Percentiles rank a stretch among this genome's conserved stretches.
Conservation (phyloP, 2,329 filamentous ascomycete species). For the Cadophora luteo-olivacea region DNA sequence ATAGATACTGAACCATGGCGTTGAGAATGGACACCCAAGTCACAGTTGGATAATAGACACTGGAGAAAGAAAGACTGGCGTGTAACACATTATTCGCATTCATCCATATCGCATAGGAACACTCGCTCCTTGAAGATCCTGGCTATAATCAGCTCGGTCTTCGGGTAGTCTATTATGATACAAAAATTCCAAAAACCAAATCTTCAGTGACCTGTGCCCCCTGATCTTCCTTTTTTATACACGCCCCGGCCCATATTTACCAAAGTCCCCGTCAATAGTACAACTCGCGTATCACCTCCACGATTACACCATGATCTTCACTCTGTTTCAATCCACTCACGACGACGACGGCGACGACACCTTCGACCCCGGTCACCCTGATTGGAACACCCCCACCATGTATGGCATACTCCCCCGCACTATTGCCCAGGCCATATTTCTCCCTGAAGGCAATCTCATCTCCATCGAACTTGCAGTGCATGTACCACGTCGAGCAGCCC, state of each 20-base stretch:
- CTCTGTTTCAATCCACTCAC: conserved; percentile 79
- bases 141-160: neutral
- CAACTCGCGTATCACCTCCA: conserved; percentile 54
- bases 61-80: neutral
- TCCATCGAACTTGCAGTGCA: conserved; percentile 70
- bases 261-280: conserved; percentile 30
- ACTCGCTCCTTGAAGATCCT: neutral
- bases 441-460: conserved; percentile 69
- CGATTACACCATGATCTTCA: conserved; percentile 78
- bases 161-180: neutral
- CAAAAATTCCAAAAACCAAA: neutral
- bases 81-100: conserved; percentile 8
- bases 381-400: conserved; percentile 81
- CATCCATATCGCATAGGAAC: neutral
- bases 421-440: conserved; percentile 67
- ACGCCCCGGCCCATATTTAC: neutral
- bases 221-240: neutral
- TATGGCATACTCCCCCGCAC: conserved; percentile 71
- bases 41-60: neutral
- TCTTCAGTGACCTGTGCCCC: neutral
- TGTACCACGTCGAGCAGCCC: conserved; percentile 73
- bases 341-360: conserved; percentile 75
- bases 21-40: too few relatives aligned
- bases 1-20: neutral
- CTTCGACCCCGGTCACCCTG: conserved; percentile 75